phyloP scores from a whole-genome alignment of 1,284 basidiomycete genomes.

The Ganoderma boninense region DNA sequence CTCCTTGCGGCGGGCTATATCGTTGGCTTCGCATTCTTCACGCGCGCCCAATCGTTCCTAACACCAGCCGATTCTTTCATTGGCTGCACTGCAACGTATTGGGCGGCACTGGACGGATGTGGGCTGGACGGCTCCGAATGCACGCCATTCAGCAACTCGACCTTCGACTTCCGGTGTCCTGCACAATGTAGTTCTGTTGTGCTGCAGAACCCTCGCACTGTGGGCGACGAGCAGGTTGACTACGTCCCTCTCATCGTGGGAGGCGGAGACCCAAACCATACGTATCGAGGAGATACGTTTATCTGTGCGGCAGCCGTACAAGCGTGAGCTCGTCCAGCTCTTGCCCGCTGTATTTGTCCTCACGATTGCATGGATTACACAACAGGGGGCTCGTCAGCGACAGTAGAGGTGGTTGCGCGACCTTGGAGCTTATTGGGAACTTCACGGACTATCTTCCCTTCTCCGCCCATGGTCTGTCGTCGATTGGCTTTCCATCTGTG shows the following conservation, averaged over 20 bases:
- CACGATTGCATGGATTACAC: slow-evolving; percentile 1
- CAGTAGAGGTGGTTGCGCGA: slow-evolving; percentile 80
- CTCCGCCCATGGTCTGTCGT: slow-evolving; percentile 70
- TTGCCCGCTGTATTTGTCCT: slow-evolving; percentile 5
- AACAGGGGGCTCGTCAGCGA: slow-evolving; percentile 73
- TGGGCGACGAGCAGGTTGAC: slow-evolving; percentile 73
- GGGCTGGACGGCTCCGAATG: slow-evolving; percentile 79
- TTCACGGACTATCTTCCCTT: slow-evolving; percentile 74
- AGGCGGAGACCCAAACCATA: slow-evolving; percentile 73
- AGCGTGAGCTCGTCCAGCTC: slow-evolving; percentile 58
- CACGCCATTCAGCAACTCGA: slow-evolving; percentile 68
- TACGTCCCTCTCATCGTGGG: slow-evolving; percentile 85
- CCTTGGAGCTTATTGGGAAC: slow-evolving; percentile 73
- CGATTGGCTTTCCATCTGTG: slow-evolving; percentile 75
- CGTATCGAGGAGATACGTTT: slow-evolving; percentile 87
- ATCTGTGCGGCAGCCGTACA: slow-evolving; percentile 89
- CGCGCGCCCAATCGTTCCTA: slow-evolving; percentile 75
- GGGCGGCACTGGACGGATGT: slow-evolving; percentile 76
- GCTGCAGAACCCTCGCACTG: slow-evolving; percentile 78
- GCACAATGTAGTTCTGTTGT: slow-evolving; percentile 74
- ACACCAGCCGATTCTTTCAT: slow-evolving; percentile 70
- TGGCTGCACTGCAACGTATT: slow-evolving; percentile 76
- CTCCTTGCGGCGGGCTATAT: slow-evolving; percentile 72
- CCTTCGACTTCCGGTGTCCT: slow-evolving; percentile 84
- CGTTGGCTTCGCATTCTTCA: slow-evolving; percentile 75